Conservation (phyloP, 176 grass and related monocot species). For the Dactylis glomerata region DNA sequence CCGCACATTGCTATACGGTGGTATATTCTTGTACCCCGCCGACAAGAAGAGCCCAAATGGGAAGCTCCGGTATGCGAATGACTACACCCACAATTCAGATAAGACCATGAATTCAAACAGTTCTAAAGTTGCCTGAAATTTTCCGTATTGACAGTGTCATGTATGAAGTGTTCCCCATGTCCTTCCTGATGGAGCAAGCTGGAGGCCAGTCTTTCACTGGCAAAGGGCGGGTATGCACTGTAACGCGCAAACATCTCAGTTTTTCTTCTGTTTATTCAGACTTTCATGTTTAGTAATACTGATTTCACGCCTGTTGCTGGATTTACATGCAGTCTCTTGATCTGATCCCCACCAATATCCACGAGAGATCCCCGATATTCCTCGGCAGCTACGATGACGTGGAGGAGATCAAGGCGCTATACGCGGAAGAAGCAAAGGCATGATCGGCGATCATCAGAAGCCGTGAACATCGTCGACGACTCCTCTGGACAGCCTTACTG, state of each 20-base stretch:
- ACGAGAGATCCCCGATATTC: conserved; percentile 84
- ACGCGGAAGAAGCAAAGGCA: conserved; percentile 50
- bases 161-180: conserved; percentile 99
- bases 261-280: background rate
- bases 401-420: conserved; percentile 85
- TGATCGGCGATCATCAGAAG: background rate
- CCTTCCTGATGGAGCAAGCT: conserved; percentile 94
- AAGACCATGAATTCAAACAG: background rate
- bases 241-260: background rate
- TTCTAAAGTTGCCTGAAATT: conserved; percentile 1
- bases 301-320: background rate
- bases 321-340: conserved; percentile 69
- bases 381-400: conserved; percentile 92
- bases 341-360: conserved; percentile 80
- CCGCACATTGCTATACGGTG: conserved; percentile 92
- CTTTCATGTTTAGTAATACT: background rate
- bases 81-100: background rate
- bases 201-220: conserved; percentile 95
- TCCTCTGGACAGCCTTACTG: background rate
- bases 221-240: conserved; percentile 60
- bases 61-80: conserved; percentile 64
- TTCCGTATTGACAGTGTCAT: conserved; percentile 60
- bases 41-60: conserved; percentile 89
- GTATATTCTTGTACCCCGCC: conserved; percentile 93
- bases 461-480: background rate